Base-by-base conservation (phyloP, 768 basidiomycete genomes). In the Calvatia gigantea region DNA sequence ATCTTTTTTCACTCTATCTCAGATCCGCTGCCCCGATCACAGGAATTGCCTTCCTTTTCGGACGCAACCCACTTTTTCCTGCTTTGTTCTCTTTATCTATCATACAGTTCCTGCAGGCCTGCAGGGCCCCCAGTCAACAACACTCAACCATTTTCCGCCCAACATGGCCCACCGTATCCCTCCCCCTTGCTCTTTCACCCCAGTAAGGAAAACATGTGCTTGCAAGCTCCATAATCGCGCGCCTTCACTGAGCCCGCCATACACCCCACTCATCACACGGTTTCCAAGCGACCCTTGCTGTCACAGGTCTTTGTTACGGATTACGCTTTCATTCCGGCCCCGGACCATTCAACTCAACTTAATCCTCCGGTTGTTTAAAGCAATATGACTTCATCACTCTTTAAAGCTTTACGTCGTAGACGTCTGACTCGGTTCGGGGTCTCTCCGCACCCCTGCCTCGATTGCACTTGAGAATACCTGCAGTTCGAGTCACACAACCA, bases 1-100 rank as follows among this genome's bases (percentile, higher is more conserved):
- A 47, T 46, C 54, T 47, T 33, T n/a, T n/a, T 28, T 47, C 17
- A 54, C 44, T 46, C 54, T 47, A 54, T 47, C 54, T 46, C 21
- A 54, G 54, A 54, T 54, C 45, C 14, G 8, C 44, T 32, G 42
- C 43, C 54, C 46, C 45, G 29, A 39, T 51, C 27, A 6, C 37
- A 51, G 19, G 25, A 3, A 27, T 28, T 25, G 50, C 52, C 52
- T 45, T 33, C 52, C 52, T 53, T 53, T 53, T 53, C 51, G 51
- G 51, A 53, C 17, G 11, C 41, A 17, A 23, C 29, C 29, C 46
- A 19, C 7, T 27, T n/a, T 27, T 31, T 52, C 51, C 11, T n/a
- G 27, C 28, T 29, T 52, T 29, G 25, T 39, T 28, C 17, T 42
- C 51, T n/a, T n/a, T 23, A n/a, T 11, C 50, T 39, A 39, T 19